Evolutionary conservation across 2,329 filamentous ascomycete species (phyloP), one percentile per base, ranked within the genome.

Genomic region (Thielaviopsis musarum): DNA sequence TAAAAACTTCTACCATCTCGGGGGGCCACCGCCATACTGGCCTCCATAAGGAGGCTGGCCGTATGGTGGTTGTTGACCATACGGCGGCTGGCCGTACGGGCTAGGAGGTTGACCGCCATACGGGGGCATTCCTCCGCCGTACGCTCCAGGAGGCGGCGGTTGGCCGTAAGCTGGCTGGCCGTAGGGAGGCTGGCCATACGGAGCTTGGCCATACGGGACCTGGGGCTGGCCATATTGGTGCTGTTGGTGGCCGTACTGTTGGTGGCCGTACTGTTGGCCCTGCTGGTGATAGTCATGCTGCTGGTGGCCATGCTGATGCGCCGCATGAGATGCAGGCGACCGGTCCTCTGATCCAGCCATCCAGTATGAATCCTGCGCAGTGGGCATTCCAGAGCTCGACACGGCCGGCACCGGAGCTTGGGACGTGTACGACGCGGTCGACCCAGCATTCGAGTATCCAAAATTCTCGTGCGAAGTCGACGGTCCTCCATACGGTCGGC

Each of bases 281-380:
- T 48, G 53, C 30, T 26, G 52, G 4, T 56, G 41, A 17, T 48
- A 12, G 10, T 55, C 26, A 13, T 24, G 38, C 9, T 17, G 45
- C 22, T 56, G 54, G 10, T n/a, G 3, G 28, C 26, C 15, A 13
- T 58, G 51, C 15, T 58, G 24, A 21, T 49, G 9, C 17, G 49
- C 26, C 17, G 24, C 9, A 17, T 24, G 53, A 9, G 48, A 22
- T 30, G 24, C 53, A n/a, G 21, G 45, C 38, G 41, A 41, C 19
- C 30, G 22, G 15, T 41, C 26, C 34, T 57, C 54, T 1, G 54
- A 26, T 22, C 49, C 59, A 15, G 3, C 22, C 59, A 61, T 61
- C 59, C 59, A 61, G 41, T 61, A 61, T 19, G 59, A 61, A 22
- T 53, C 56, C 45, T 61, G 59, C 15, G 59, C 59, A 15, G 48